Conservation (phyloP, 2,329 filamentous ascomycete genomes). For the Ilyonectria destructans region DNA sequence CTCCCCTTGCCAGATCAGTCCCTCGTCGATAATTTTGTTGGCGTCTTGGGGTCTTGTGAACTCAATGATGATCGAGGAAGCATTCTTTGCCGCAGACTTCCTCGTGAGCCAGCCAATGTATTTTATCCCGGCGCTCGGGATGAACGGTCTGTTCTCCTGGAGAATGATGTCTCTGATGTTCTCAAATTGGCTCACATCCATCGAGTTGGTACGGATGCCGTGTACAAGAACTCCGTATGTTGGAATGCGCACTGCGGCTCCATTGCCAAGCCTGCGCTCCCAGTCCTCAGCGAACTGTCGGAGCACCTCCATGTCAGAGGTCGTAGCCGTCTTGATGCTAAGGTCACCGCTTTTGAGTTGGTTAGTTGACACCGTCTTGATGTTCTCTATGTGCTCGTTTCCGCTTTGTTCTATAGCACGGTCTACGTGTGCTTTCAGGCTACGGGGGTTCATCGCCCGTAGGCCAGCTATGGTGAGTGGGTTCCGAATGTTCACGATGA, state of each 20-base stretch:
- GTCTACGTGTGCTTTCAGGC: constrained; percentile 24
- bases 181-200: constrained; percentile 15
- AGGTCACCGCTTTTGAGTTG: constrained; percentile 26
- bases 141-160: constrained; percentile 15
- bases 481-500: constrained; percentile 18
- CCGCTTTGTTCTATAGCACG: constrained; percentile 23
- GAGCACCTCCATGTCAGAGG: constrained; percentile 1
- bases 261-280: constrained; percentile 6
- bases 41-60: constrained; percentile 13
- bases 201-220: constrained; percentile 17
- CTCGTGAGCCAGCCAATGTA: constrained; percentile 26
- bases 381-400: constrained; percentile 25
- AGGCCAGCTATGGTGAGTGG: constrained; percentile 14
- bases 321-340: constrained; percentile 18
- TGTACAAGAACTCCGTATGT: constrained; percentile 16
- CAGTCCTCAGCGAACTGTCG: constrained; percentile 11
- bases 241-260: not conserved
- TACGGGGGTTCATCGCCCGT: constrained; percentile 12
- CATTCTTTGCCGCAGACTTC: constrained; percentile 4
- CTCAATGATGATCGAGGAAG: constrained; percentile 22
- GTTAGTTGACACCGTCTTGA: constrained; percentile 15
- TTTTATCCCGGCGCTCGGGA: constrained; percentile 15
- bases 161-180: constrained; percentile 12
- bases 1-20: constrained; percentile 19
- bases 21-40: constrained; percentile 24